Evolutionary conservation across 257 asterid genomes (phyloP).

Genomic region (Solanum gandarillasii): DNA sequence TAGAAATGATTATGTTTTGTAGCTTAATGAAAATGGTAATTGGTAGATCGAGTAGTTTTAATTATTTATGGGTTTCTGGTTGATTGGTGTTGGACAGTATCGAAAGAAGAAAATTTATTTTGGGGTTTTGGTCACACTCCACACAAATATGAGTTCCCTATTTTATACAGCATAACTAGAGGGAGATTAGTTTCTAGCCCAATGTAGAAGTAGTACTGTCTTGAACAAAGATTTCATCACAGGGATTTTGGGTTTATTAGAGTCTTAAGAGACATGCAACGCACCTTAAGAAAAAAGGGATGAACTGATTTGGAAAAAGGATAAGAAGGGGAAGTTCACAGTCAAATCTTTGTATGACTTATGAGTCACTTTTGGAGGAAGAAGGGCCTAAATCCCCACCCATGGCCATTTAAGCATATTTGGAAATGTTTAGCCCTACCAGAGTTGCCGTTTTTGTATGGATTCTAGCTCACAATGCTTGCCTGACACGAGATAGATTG

Average conservation of each 20-base stretch:
- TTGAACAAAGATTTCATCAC: not conserved
- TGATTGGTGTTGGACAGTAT: not conserved
- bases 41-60: not conserved
- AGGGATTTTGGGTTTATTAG: not conserved
- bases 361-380: not conserved
- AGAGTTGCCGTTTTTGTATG: not conserved
- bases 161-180: not conserved
- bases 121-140: not conserved
- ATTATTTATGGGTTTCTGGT: not conserved
- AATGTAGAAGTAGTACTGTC: not conserved
- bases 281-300: not conserved
- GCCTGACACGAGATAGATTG: not conserved
- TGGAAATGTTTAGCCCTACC: not conserved
- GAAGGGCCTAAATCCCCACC: not conserved
- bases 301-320: not conserved
- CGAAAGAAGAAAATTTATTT: not conserved
- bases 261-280: not conserved
- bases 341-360: not conserved
- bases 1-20: not conserved
- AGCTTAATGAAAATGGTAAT: not conserved
- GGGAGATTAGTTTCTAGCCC: not conserved
- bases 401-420: not conserved
- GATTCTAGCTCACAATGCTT: not conserved
- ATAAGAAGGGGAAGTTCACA: not conserved
- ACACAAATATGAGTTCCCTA: not conserved